Evolutionary conservation across 805 yeast species (phyloP).

Genomic region (Starmerella roubikii): DNA sequence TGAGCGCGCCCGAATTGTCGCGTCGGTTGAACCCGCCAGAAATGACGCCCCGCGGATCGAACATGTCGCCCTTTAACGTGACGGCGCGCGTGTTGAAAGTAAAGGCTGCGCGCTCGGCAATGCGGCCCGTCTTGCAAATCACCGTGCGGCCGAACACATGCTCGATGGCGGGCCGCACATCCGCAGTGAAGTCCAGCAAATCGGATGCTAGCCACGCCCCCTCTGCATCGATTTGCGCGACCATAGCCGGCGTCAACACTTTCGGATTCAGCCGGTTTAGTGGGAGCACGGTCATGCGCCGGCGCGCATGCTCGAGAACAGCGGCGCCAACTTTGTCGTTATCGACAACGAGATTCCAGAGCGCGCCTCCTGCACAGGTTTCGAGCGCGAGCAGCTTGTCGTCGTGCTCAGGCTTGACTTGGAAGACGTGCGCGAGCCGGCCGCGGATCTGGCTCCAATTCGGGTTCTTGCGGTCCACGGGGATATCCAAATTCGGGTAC

Average conservation of each 20-base stretch:
- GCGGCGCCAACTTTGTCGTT: conserved; percentile 74
- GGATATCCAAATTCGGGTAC: conserved; percentile 25
- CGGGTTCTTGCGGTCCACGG: conserved; percentile 27
- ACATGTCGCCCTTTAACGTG: conserved; percentile 83
- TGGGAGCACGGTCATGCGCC: conserved; percentile 85
- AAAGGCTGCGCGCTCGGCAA: conserved; percentile 50
- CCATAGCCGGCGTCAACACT: conserved; percentile 37
- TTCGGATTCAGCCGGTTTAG: conserved; percentile 67
- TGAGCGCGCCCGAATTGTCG: background rate
- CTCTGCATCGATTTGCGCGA: conserved; percentile 64
- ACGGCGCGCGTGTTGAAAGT: conserved; percentile 74
- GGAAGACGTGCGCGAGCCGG: conserved; percentile 73
- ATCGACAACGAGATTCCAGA: conserved; percentile 85
- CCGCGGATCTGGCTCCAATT: conserved; percentile 66
- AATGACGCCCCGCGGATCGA: conserved; percentile 90
- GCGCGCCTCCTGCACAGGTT: conserved; percentile 83
- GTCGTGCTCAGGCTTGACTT: conserved; percentile 40
- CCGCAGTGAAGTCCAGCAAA: conserved; percentile 58
- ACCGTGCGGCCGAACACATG: conserved; percentile 84
- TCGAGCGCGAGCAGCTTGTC: conserved; percentile 73
- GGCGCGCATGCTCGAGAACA: conserved; percentile 63
- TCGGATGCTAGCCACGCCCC: conserved; percentile 83
- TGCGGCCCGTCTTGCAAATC: conserved; percentile 72
- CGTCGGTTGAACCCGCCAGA: conserved; percentile 41
- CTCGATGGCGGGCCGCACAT: conserved; percentile 70